Base-by-base conservation (phyloP, 2,329 filamentous ascomycete genomes). In the Colletotrichum abscissum region DNA sequence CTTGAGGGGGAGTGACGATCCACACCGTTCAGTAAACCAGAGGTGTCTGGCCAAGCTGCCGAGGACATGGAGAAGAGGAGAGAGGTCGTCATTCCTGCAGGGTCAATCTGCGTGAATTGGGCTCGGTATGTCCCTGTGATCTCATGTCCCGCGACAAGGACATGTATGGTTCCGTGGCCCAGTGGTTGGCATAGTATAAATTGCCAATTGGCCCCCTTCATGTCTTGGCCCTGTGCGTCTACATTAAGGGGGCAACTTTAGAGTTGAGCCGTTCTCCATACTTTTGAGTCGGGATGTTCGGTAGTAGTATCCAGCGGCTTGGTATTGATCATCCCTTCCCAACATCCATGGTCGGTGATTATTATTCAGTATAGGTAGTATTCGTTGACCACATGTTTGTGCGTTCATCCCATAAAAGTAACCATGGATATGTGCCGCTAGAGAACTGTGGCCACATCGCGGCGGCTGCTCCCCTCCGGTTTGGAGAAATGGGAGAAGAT, bases 221-320 rank as follows among this genome's bases (percentile, higher is more conserved):
- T 16, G 35, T 63, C 69, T 72, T 69, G 69, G 69, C 69, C 19
- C 42, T 55, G 42, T 22, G 54, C 56, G 42, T 54, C 62, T 62
- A 65, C 55, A 65, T 63, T 35, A 19, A 26, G 52, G 52, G 46
- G 24, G 2, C 33, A 35, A 35, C 5, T 33, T 52, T n/a, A 12
- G n/a, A 24, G n/a, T 26, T 9, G 16, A 19, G 28, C 16, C 16
- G 16, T 54, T 16, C 66, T n/a, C 28, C 38, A 52, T n/a, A 49
- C 3, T 49, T 16, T 42, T 42, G 14, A 16, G 16, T 58, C 52
- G 42, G 52, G 8, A 16, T 35, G 33, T 12, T 49, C 67, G 35
- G 46, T 56, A 62, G 55, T 62, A 62, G 46, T 49, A 73, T 70
- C 67, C 60, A 55, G 28, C 46, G 60, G 26, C 60, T 70, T 70